These are phyloP conservation scores for Fusarium sublunatum DNA, from an alignment of 2,329 filamentous ascomycete species.

Conservation along the genomic window DNA sequence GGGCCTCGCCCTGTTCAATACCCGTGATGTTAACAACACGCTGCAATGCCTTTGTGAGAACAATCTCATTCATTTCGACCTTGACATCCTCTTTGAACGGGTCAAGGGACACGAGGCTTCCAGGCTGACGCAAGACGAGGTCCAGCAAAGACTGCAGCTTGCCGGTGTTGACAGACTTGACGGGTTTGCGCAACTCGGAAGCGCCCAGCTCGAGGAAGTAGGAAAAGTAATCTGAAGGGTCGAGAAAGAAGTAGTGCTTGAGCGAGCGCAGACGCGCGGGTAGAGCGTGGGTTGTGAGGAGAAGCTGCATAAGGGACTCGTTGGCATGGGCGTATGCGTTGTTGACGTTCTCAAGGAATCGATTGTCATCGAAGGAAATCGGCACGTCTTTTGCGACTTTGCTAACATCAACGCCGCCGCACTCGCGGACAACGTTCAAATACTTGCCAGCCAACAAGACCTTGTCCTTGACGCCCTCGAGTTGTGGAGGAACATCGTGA, in stretches of 20 bases:
- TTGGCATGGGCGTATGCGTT: conserved; percentile 95
- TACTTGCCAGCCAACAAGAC: conserved; percentile 97
- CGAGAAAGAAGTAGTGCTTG: conserved; percentile 99
- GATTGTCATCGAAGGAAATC: conserved; percentile 87
- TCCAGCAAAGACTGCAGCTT: conserved; percentile 97
- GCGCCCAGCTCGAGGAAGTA: conserved; percentile 94
- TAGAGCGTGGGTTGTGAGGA: conserved; percentile 91
- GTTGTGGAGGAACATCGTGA: conserved; percentile 88
- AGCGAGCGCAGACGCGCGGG: conserved; percentile 88
- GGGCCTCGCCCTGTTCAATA: conserved; percentile 87
- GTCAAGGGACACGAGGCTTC: conserved; percentile 91
- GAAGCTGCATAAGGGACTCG: conserved; percentile 87
- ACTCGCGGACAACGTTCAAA: conserved; percentile 96
- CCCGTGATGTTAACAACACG: conserved; percentile 96
- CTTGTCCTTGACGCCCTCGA: conserved; percentile 91
- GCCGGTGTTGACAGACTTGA: conserved; percentile 87
- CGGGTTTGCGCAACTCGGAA: conserved; percentile 90
- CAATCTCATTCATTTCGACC: conserved; percentile 95
- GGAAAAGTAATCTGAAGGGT: conserved; percentile 96
- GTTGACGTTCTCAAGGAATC: conserved; percentile 96
- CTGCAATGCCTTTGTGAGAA: conserved; percentile 92
- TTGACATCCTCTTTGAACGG: conserved; percentile 99
- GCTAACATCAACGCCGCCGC: conserved; percentile 93
- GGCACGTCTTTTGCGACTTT: conserved; percentile 90
- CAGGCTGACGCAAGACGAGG: conserved; percentile 93